phyloP scores from a whole-genome alignment of 2,329 filamentous ascomycete genomes.

The Fusarium sp. region DNA sequence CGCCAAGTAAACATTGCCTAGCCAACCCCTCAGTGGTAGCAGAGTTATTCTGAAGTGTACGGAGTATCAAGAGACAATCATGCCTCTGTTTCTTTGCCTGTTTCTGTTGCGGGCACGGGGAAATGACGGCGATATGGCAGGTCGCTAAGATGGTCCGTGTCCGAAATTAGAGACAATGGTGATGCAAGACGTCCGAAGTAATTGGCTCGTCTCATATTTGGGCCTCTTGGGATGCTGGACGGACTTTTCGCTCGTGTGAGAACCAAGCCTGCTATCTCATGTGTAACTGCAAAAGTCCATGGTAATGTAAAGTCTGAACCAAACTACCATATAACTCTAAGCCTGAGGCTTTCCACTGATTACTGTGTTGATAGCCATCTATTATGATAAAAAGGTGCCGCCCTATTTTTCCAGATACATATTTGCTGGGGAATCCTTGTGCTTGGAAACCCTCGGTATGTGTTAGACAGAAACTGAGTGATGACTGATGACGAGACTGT shows the following conservation, averaged over 20 bases:
- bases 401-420: not conserved
- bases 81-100: conserved; percentile 1
- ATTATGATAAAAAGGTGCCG: not conserved
- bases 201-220: conserved; percentile 40
- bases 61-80: conserved; percentile 1
- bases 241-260: conserved; percentile 31
- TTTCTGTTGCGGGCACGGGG: conserved; percentile 14
- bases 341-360: not conserved
- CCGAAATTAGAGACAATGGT: conserved; percentile 40
- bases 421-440: conserved; percentile 20
- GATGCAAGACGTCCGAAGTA: conserved; percentile 29
- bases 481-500: conserved; percentile 8
- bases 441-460: conserved; percentile 11
- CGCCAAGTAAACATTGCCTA: conserved; percentile 31
- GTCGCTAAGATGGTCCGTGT: conserved; percentile 38
- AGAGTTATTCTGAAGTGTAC: not conserved
- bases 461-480: conserved; percentile 21
- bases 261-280: conserved; percentile 5
- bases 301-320: not conserved
- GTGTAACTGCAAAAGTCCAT: not conserved
- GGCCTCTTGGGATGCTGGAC: conserved; percentile 21
- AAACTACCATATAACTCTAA: not conserved
- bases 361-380: not conserved
- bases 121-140: conserved; percentile 31
- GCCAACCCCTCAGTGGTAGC: conserved; percentile 13